A percentile compares a stretch with the other conserved stretches of the same genome.
Evolutionary conservation across 140 eudicot species (phyloP).

Genomic region (Stevia rebaudiana): DNA sequence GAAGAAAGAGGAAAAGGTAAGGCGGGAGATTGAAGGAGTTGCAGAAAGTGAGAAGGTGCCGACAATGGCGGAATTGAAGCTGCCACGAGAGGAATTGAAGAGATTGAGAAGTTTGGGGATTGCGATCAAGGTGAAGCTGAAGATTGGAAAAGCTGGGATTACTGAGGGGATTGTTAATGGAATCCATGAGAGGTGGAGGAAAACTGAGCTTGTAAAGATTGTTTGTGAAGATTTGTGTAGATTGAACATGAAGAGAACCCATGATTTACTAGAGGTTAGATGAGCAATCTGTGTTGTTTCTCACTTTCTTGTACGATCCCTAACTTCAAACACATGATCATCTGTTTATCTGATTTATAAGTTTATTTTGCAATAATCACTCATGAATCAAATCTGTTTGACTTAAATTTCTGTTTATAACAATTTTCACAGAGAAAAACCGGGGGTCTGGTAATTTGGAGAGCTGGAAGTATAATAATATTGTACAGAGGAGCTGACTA

Average conservation of each 20-base stretch:
- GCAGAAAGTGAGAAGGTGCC: slow-evolving; percentile 40
- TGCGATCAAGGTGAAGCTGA: slow-evolving; percentile 53
- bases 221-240: slow-evolving; percentile 72
- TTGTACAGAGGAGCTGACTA: slow-evolving; percentile 83
- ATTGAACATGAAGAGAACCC: slow-evolving; percentile 94
- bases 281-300: background rate
- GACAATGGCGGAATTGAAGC: slow-evolving; percentile 69
- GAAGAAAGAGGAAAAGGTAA: slow-evolving; percentile 43
- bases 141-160: slow-evolving; percentile 92
- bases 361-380: background rate
- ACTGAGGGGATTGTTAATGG: slow-evolving; percentile 95
- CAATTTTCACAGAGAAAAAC: slow-evolving; percentile 67
- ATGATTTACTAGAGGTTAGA: slow-evolving; percentile 82
- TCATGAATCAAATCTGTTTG: background rate
- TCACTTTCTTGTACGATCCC: too few species aligned
- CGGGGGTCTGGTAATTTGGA: slow-evolving; percentile 93
- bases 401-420: background rate
- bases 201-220: slow-evolving; percentile 68
- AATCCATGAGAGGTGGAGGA: slow-evolving; percentile 95
- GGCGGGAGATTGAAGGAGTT: slow-evolving; percentile 27
- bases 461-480: slow-evolving; percentile 79
- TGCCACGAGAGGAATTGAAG: slow-evolving; percentile 50
- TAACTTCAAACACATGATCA: background rate
- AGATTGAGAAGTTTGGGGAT: slow-evolving; percentile 66
- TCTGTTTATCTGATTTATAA: background rate